These are phyloP conservation scores for Cryphonectria radicalis DNA, from an alignment of 2,329 filamentous ascomycete genomes.

Conservation along the genomic window DNA sequence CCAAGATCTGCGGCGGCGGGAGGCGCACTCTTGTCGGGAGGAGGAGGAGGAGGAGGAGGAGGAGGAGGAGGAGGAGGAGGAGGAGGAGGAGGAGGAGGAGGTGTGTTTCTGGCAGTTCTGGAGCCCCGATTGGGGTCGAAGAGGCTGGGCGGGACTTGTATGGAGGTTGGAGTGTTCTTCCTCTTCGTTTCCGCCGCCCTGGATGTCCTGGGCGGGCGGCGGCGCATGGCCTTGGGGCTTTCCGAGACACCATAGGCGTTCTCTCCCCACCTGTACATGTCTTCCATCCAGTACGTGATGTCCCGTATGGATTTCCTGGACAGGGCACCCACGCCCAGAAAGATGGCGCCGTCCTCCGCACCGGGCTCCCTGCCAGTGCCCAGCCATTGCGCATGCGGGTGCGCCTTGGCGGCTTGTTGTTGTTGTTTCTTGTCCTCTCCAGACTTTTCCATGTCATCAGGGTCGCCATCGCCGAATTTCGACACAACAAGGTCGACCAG, in stretches of 20 bases:
- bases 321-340: slow-evolving; percentile 77
- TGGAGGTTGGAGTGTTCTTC: slow-evolving; percentile 34
- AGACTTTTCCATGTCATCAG: slow-evolving; percentile 33
- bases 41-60: no score
- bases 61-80: not conserved
- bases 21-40: slow-evolving; percentile 2
- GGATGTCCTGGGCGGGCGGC: slow-evolving; percentile 47
- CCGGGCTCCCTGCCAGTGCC: slow-evolving; percentile 70
- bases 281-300: slow-evolving; percentile 85
- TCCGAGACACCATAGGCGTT: slow-evolving; percentile 84
- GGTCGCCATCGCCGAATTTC: slow-evolving; percentile 68
- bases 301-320: slow-evolving; percentile 72
- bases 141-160: slow-evolving; percentile 27
- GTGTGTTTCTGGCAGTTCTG: slow-evolving; percentile 7
- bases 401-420: slow-evolving; percentile 33
- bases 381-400: slow-evolving; percentile 62
- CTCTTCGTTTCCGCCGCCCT: slow-evolving; percentile 21
- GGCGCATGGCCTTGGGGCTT: slow-evolving; percentile 71
- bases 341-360: slow-evolving; percentile 82
- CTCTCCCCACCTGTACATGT: slow-evolving; percentile 81
- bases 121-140: slow-evolving; percentile 20
- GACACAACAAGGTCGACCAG: slow-evolving; percentile 87
- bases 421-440: slow-evolving; percentile 35
- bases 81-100: not conserved
- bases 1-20: not conserved